Percentiles rank a stretch among this genome's conserved stretches.
phyloP scores from a whole-genome alignment of 768 basidiomycete genomes.

The Panus rudis region DNA sequence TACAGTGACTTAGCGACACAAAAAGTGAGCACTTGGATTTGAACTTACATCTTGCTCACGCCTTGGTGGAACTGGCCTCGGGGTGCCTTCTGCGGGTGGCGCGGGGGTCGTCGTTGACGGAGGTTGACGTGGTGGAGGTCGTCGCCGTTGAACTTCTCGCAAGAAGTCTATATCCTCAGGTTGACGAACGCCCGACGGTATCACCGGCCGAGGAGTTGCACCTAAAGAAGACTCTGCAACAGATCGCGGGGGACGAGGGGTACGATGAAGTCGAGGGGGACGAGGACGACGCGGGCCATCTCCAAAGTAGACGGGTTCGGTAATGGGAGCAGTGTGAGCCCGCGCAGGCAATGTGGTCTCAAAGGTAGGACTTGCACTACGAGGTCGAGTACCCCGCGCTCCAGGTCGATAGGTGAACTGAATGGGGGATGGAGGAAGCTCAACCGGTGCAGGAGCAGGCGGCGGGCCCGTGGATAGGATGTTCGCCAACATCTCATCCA shows the following conservation, averaged over 20 bases:
- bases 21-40: neutral
- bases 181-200: neutral
- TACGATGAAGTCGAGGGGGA: slow-evolving; percentile 3
- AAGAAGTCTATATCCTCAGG: slow-evolving; percentile 9
- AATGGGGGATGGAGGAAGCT: slow-evolving; percentile 44
- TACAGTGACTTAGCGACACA: neutral
- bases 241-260: slow-evolving; percentile 2
- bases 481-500: slow-evolving; percentile 55
- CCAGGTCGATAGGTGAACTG: slow-evolving; percentile 51
- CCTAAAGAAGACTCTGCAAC: neutral
- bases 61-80: neutral
- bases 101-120: neutral
- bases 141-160: slow-evolving; percentile 5
- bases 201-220: neutral
- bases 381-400: slow-evolving; percentile 29
- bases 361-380: slow-evolving; percentile 35
- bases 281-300: slow-evolving; percentile 9
- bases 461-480: slow-evolving; percentile 44
- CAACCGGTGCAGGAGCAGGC: slow-evolving; percentile 32
- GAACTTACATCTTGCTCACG: neutral
- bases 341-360: slow-evolving; percentile 25
- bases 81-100: neutral
- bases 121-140: neutral
- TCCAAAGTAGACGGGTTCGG: slow-evolving; percentile 11
- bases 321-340: slow-evolving; percentile 16